These are phyloP conservation scores for Geranium brycei DNA, from an alignment of 345 rosid species.

Conservation along the genomic window DNA sequence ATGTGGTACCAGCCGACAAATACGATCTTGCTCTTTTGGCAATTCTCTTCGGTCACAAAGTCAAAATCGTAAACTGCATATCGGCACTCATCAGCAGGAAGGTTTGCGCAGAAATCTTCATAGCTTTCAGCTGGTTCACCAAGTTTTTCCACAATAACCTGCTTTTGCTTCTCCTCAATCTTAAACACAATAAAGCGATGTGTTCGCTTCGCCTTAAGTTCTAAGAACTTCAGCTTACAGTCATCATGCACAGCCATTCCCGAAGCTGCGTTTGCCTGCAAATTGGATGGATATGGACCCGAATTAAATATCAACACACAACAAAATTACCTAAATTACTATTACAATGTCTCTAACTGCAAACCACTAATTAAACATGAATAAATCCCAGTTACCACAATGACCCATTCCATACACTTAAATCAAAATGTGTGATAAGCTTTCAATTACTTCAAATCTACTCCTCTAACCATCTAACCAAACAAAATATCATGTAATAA, in stretches of 20 bases:
- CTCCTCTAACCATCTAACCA: neutral
- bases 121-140: conserved; percentile 46
- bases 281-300: neutral
- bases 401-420: neutral
- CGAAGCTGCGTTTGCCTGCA: conserved; percentile 51
- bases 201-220: conserved; percentile 56
- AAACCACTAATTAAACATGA: neutral
- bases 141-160: conserved; percentile 52
- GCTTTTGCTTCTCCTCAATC: conserved; percentile 57
- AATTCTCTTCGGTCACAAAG: conserved; percentile 48
- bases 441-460: neutral
- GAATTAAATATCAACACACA: neutral
- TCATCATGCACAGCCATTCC: conserved; percentile 71
- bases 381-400: too few species aligned
- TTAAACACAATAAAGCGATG: conserved; percentile 49
- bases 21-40: conserved; percentile 57
- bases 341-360: neutral
- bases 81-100: conserved; percentile 56
- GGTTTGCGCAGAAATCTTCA: conserved; percentile 44
- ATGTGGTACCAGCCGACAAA: conserved; percentile 48
- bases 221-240: conserved; percentile 56
- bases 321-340: neutral
- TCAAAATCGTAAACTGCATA: conserved; percentile 62
- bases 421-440: neutral
- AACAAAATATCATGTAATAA: neutral